Evolutionary conservation across 148 eudicot genomes (phyloP), one percentile per base, ranked within the genome.

Genomic region (Cornus suecica): DNA sequence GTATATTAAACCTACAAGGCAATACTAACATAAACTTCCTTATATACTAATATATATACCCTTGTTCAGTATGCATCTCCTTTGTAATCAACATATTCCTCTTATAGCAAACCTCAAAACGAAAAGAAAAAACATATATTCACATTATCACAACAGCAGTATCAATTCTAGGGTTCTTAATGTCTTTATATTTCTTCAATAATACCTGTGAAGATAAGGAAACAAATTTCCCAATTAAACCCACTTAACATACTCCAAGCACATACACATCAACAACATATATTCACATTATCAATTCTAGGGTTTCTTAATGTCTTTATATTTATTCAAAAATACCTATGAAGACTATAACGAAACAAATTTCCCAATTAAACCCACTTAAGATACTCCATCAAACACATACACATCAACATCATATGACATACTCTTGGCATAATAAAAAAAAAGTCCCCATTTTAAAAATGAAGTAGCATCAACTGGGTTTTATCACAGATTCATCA

Each of bases 81-180:
- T 41, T 10, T 41, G 68, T 41, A 73, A 25, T 73, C n/a, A 66
- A 54, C 18, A 24, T 31, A 65, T 71, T 54, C 27, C 51, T 45
- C 9, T 8, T 1, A 25, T 0, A 7, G 26, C 2, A 52, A 62
- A 26, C 42, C 18, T 48, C 15, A 14, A 41, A 3, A 22, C 24
- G 29, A 68, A 41, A 41, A 41, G 4, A n/a, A n/a, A n/a, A 1
- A 48, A 48, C 2, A 48, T 48, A 14, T 48, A 48, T 13, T 27
- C 37, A n/a, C 5, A 15, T 1, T 23, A 71, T 58, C 56, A 14
- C 61, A 78, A 2, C 34, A 34, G 6, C 31, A 28, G 52, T 54
- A 32, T 4, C n/a, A 72, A 41, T 11, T 73, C 58, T 67, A 34
- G 22, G 14, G 37, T 37, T 28, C 68, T 66, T 26, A 14, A 34